These are phyloP conservation scores for Pythium brachiatum DNA, from an alignment of 352 stramenopile genomes.

Conservation along the genomic window DNA sequence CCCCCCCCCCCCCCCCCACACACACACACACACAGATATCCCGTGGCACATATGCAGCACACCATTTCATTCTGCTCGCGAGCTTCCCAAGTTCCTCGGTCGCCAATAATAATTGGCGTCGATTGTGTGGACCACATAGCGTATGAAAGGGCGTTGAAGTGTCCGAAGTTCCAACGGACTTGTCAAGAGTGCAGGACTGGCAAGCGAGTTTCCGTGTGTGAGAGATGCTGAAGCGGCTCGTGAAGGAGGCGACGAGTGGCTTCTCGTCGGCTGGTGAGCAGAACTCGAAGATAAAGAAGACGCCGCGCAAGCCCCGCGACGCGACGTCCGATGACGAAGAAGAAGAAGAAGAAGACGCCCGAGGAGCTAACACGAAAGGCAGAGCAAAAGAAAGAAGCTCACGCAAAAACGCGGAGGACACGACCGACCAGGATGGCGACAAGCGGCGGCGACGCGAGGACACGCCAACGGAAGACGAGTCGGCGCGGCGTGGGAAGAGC, in stretches of 20 bases:
- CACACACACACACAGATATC: too few relatives aligned
- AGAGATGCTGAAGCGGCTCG: slow-evolving; percentile 33
- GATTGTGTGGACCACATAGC: too few relatives aligned
- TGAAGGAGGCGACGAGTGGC: slow-evolving; percentile 27
- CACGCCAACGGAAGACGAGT: slow-evolving; percentile 15
- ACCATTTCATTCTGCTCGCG: too few relatives aligned
- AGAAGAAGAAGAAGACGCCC: slow-evolving; percentile 9
- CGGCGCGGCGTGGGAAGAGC: slow-evolving; percentile 18
- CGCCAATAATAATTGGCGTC: too few relatives aligned
- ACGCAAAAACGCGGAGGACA: background rate
- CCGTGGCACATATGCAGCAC: too few relatives aligned
- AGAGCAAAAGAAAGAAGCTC: background rate
- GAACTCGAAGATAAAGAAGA: slow-evolving; percentile 15
- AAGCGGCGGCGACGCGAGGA: slow-evolving; percentile 1
- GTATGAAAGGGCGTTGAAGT: too few relatives aligned
- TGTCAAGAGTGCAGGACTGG: too few relatives aligned
- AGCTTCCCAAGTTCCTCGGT: too few relatives aligned
- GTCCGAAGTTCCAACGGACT: too few relatives aligned
- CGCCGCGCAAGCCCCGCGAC: background rate
- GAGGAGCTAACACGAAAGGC: background rate
- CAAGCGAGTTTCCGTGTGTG: too few relatives aligned
- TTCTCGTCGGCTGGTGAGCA: slow-evolving; percentile 28
- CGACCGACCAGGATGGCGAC: background rate
- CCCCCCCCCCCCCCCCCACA: too few relatives aligned
- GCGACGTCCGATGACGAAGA: slow-evolving; percentile 7